phyloP scores from a whole-genome alignment of 2,329 filamentous ascomycete species.

The Aureobasidium sp. region DNA sequence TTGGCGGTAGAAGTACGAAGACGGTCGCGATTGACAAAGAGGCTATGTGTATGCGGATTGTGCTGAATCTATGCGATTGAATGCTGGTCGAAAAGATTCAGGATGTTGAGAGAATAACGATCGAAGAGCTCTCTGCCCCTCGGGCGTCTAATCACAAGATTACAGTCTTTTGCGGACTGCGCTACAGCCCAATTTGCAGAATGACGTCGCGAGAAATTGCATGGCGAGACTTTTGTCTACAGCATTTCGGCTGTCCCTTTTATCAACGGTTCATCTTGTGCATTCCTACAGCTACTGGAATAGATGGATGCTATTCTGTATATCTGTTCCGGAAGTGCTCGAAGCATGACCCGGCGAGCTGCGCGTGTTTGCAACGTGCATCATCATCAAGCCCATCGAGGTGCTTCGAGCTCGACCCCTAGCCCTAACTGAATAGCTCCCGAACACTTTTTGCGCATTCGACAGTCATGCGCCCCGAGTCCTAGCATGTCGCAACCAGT shows the following conservation, averaged over 20 bases:
- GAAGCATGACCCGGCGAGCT: not conserved
- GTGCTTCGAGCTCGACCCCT: not conserved
- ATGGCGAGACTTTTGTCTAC: not conserved
- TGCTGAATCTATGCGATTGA: not conserved
- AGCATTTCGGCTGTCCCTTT: not conserved
- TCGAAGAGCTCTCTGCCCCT: not conserved
- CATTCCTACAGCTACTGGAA: not conserved
- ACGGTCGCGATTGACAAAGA: not conserved
- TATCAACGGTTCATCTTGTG: not conserved
- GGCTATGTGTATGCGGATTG: not conserved
- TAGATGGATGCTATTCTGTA: not conserved
- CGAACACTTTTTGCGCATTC: not conserved
- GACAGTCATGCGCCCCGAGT: not conserved
- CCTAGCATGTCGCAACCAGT: not conserved
- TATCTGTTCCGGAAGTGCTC: not conserved
- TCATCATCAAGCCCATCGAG: not conserved
- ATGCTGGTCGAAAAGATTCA: not conserved
- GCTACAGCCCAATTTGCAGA: slow-evolving; percentile 4
- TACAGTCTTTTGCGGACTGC: not conserved
- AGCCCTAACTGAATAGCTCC: not conserved
- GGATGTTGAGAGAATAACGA: not conserved
- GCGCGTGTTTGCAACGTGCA: not conserved
- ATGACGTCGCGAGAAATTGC: slow-evolving; percentile 6
- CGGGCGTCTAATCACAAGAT: slow-evolving; percentile 7
- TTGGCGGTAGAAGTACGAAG: slow-evolving; percentile 25